Conservation (phyloP, 2,329 filamentous ascomycete species). For the Colletotrichum cereale region DNA sequence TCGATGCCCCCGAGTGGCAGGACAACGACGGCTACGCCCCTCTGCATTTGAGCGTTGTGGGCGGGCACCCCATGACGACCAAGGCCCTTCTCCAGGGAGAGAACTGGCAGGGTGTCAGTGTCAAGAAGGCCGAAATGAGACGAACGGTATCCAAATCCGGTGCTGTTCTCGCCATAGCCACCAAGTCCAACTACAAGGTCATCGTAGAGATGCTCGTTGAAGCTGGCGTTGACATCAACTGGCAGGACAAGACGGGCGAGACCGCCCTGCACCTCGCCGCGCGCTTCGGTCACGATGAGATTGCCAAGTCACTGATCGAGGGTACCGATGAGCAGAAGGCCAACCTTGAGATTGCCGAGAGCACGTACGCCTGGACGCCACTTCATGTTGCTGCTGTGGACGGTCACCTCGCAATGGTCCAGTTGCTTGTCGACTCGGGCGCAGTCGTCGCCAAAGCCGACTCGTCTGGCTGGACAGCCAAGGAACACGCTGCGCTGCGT, state of each 20-base stretch:
- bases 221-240: slow-evolving; percentile 92
- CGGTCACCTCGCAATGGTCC: slow-evolving; percentile 80
- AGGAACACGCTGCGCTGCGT: slow-evolving; percentile 90
- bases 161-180: slow-evolving; percentile 87
- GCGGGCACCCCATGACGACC: slow-evolving; percentile 89
- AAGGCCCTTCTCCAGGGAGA: slow-evolving; percentile 84
- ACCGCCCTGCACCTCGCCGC: slow-evolving; percentile 93
- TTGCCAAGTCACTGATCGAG: slow-evolving; percentile 80
- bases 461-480: slow-evolving; percentile 92
- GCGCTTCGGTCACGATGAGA: slow-evolving; percentile 86
- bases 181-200: slow-evolving; percentile 84
- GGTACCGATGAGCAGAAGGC: slow-evolving; percentile 79
- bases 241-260: slow-evolving; percentile 90
- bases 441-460: slow-evolving; percentile 82
- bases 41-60: slow-evolving; percentile 91
- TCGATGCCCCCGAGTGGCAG: slow-evolving; percentile 91
- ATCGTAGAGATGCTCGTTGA: slow-evolving; percentile 92
- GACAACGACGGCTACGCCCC: slow-evolving; percentile 93
- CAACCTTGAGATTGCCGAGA: slow-evolving; percentile 82
- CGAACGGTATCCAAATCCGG: slow-evolving; percentile 85
- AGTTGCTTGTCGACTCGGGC: slow-evolving; percentile 82
- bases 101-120: slow-evolving; percentile 75
- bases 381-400: slow-evolving; percentile 93
- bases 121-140: slow-evolving; percentile 73
- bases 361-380: slow-evolving; percentile 94